Evolutionary conservation across 169 alveolate genomes (phyloP).

Genomic region (Plasmodium vivax): DNA sequence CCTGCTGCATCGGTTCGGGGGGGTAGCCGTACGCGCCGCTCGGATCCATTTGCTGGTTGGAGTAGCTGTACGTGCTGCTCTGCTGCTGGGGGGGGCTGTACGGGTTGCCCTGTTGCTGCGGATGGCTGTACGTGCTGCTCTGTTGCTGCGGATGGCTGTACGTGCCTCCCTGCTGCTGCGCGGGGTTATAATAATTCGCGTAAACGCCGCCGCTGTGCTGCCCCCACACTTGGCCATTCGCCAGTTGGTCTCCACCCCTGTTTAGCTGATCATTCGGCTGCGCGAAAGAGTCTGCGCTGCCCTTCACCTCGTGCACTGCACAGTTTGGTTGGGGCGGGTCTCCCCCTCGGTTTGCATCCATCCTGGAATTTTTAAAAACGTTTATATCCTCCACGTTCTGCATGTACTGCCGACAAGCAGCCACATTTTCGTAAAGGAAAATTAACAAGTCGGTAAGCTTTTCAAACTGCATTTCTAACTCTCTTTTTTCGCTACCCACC

Average conservation of each 20-base stretch:
- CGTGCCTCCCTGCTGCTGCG: background rate
- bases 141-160: background rate
- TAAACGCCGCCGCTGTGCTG: background rate
- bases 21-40: background rate
- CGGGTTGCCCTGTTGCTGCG: background rate
- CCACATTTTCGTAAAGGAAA: conserved; percentile 47
- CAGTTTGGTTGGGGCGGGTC: background rate
- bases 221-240: background rate
- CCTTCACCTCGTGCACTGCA: background rate
- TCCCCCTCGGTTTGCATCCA: background rate
- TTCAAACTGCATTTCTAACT: conserved; percentile 13
- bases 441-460: conserved; percentile 56
- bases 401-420: conserved; percentile 40
- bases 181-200: background rate
- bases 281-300: too few relatives aligned
- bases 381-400: conserved; percentile 32
- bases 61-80: background rate
- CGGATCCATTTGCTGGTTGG: background rate
- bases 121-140: background rate
- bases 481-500: conserved; percentile 7
- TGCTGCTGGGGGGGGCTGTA: background rate
- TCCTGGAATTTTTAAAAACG: conserved; percentile 19
- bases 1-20: background rate
- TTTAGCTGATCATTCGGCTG: background rate
- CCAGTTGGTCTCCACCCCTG: background rate